Evolutionary conservation across 2,329 filamentous ascomycete genomes (phyloP), one percentile per base, ranked within the genome.

Genomic region (Conoideocrella luteorostrata): DNA sequence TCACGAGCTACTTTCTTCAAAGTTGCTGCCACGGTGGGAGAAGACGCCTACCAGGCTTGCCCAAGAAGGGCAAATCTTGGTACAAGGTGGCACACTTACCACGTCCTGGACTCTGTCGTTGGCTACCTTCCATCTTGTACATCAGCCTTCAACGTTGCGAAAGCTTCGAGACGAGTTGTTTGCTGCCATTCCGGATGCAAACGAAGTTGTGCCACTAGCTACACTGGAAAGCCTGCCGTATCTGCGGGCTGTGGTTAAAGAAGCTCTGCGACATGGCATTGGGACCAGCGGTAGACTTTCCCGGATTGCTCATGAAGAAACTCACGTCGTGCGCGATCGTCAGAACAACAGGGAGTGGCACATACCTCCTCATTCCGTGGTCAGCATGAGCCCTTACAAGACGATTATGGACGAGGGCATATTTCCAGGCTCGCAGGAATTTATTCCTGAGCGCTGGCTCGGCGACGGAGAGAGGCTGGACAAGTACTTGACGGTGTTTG

Each of bases 241-340:
- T 48, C 63, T 77, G 21, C 57, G 65, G 22, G 72, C 70, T n/a
- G 69, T 75, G 3, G 63, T 78, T 44, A 71, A 69, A 37, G 75
- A 78, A 55, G 61, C 69, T 1, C 60, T 76, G 51, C 67, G 75
- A 6, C 57, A 75, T 4, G 67, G 73, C 41, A 68, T 73, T 12
- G 66, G 66, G 11, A 64, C 72, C 3, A 70, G 66, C n/a, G 64
- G 71, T 41, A 56, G 68, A 4, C 61, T 76, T 2, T 68, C 74
- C 41, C 71, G 74, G 1, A 58, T 72, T 15, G 70, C 72, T 0
- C 69, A 72, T 2, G 52, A 60, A 22, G 61, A 65, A 47, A 50
- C 53, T 3, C 51, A 64, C 17, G 46, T 56, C 29, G 57, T 57
- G 20, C 46, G 50, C n/a, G 63, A 65, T 38, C 47, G 44, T 3